These are phyloP conservation scores for Lepiota brunneoincarnata DNA, from an alignment of 768 basidiomycete species.

Conservation along the genomic window DNA sequence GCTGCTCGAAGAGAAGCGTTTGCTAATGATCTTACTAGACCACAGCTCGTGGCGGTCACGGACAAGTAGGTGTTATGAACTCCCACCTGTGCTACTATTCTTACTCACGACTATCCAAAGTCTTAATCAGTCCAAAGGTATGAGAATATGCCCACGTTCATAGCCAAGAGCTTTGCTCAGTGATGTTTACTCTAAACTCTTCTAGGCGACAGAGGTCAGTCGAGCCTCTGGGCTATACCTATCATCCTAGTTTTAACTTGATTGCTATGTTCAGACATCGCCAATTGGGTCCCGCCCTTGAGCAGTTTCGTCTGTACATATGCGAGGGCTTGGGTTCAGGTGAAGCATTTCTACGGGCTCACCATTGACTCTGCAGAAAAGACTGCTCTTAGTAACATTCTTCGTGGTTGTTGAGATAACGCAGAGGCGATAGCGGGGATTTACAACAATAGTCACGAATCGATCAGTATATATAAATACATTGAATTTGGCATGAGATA, in stretches of 20 bases:
- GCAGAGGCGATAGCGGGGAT: background rate
- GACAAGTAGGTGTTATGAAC: slow-evolving; percentile 25
- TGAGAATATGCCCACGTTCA: slow-evolving; percentile 6
- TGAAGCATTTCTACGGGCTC: slow-evolving; percentile 49
- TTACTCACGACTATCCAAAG: slow-evolving; percentile 18
- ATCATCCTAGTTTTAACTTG: background rate
- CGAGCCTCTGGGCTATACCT: background rate
- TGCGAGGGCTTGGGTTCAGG: slow-evolving; percentile 49
- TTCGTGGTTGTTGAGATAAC: slow-evolving; percentile 30
- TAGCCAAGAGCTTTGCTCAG: background rate
- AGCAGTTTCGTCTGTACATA: slow-evolving; percentile 49
- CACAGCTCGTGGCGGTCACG: slow-evolving; percentile 52
- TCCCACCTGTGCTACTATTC: background rate
- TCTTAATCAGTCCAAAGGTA: slow-evolving; percentile 47
- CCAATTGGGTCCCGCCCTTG: slow-evolving; percentile 51
- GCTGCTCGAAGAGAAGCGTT: slow-evolving; percentile 45
- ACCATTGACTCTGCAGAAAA: slow-evolving; percentile 52
- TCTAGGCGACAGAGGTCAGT: slow-evolving; percentile 40
- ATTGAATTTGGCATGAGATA: background rate
- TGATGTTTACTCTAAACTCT: background rate
- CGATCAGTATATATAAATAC: background rate
- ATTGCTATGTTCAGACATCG: slow-evolving; percentile 32
- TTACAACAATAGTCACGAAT: no score
- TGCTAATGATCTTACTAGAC: slow-evolving; percentile 54
- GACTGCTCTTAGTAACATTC: slow-evolving; percentile 38